Conservation (phyloP, 176 grass and related monocot species). For the Oryza glaberrima region DNA sequence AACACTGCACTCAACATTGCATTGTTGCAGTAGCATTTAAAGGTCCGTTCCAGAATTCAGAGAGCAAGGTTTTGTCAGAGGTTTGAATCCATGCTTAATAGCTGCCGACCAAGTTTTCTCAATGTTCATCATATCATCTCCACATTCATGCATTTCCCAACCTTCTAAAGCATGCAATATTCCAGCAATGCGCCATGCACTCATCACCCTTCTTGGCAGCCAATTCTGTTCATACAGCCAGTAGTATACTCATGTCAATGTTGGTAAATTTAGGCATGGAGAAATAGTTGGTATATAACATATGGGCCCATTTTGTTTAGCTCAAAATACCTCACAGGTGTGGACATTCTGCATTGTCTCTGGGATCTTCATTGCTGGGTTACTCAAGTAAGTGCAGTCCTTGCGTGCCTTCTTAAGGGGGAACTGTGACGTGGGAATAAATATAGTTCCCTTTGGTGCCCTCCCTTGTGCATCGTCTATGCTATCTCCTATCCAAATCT, state of each 20-base stretch:
- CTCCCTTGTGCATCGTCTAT: slow-evolving; percentile 58
- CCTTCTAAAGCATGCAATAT: slow-evolving; percentile 76
- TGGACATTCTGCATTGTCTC: slow-evolving; percentile 71
- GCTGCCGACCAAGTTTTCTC: slow-evolving; percentile 63
- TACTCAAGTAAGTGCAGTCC: slow-evolving; percentile 76
- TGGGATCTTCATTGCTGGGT: slow-evolving; percentile 80
- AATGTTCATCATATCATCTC: slow-evolving; percentile 56
- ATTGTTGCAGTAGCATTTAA: not conserved
- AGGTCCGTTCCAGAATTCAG: slow-evolving; percentile 4
- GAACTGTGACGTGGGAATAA: slow-evolving; percentile 76
- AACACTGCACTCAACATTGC: not conserved
- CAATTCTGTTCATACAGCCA: slow-evolving; percentile 64
- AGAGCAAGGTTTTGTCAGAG: slow-evolving; percentile 41
- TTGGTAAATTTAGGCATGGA: slow-evolving; percentile 5
- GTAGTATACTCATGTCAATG: slow-evolving; percentile 11
- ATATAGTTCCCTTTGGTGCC: slow-evolving; percentile 57
- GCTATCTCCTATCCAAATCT: slow-evolving; percentile 86
- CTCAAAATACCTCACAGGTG: slow-evolving; percentile 72
- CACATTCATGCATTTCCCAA: slow-evolving; percentile 73
- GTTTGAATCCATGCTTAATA: slow-evolving; percentile 66
- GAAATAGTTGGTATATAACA: not conserved
- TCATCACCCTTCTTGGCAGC: slow-evolving; percentile 94
- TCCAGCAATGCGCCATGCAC: slow-evolving; percentile 77
- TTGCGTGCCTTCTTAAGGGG: slow-evolving; percentile 70
- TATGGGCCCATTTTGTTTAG: not conserved